A percentile compares a stretch with the other conserved stretches of the same genome.
Conservation (phyloP, 345 rosid species). For the Melaleuca quinquenervia region DNA sequence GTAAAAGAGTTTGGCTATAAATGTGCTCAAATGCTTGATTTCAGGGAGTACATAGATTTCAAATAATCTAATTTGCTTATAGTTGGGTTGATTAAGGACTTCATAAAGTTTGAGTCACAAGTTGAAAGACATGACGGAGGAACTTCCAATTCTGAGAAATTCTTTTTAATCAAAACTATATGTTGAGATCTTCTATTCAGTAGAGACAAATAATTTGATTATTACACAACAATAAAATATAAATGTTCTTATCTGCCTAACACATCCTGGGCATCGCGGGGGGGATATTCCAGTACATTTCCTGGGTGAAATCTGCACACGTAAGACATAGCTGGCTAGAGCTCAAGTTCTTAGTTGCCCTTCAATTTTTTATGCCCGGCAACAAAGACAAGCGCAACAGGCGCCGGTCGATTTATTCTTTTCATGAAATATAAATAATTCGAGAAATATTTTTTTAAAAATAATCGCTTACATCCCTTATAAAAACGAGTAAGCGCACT, state of each 20-base stretch:
- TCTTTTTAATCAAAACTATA: not conserved
- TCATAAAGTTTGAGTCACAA: not conserved
- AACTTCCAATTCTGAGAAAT: not conserved
- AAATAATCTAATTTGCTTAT: not conserved
- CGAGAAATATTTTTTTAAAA: not conserved
- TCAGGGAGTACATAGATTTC: not conserved
- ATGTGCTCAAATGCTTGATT: not conserved
- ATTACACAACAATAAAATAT: not conserved
- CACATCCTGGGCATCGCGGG: not conserved
- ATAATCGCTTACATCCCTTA: fast-evolving
- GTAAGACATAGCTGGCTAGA: not conserved
- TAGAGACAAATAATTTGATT: not conserved
- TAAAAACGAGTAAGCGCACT: fast-evolving
- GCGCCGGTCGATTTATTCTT: not conserved
- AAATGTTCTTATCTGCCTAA: not conserved
- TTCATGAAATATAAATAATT: not conserved
- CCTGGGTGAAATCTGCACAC: not conserved
- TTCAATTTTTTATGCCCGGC: not conserved
- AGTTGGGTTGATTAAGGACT: not conserved
- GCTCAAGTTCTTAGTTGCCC: not conserved
- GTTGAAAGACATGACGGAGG: not conserved
- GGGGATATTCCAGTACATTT: not conserved
- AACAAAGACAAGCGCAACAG: not conserved
- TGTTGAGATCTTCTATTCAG: not conserved
- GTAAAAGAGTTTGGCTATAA: not conserved